These are phyloP conservation scores for Abeoforma whisleri DNA, from an alignment of 78 protist genomes.

Conservation along the genomic window DNA sequence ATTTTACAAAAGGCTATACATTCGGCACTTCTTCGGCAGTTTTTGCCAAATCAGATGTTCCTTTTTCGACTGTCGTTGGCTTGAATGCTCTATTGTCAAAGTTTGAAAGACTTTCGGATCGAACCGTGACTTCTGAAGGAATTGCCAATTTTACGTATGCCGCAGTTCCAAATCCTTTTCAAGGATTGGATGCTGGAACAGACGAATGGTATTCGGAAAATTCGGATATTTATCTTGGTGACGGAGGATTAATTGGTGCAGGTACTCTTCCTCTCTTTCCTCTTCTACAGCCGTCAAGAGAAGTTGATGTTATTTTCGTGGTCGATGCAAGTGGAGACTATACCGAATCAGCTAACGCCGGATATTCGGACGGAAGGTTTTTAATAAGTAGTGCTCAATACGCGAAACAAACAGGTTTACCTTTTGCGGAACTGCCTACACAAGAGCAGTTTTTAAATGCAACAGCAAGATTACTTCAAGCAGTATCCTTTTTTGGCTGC, in stretches of 20 bases:
- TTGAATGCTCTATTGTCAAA: not conserved
- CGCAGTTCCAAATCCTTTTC: not conserved
- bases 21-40: slow-evolving; percentile 23
- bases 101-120: not conserved
- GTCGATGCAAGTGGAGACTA: not conserved
- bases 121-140: slow-evolving; percentile 7
- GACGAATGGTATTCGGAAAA: not conserved
- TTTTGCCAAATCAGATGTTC: not conserved
- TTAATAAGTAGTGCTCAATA: too few species aligned
- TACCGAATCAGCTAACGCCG: too few species aligned
- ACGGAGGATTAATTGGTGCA: not conserved
- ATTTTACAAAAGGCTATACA: too few species aligned
- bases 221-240: slow-evolving; percentile 11
- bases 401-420: too few species aligned
- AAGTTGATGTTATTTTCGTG: slow-evolving; percentile 18
- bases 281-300: not conserved
- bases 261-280: not conserved
- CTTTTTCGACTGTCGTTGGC: not conserved
- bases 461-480: too few species aligned
- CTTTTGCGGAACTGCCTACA: too few species aligned
- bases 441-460: too few species aligned
- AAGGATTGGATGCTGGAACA: not conserved
- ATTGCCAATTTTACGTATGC: not conserved
- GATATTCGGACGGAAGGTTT: too few species aligned
- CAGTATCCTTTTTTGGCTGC: slow-evolving; percentile 35